Base-by-base conservation (phyloP, 495 filamentous ascomycete species). In the Talaromyces stipitatus region DNA sequence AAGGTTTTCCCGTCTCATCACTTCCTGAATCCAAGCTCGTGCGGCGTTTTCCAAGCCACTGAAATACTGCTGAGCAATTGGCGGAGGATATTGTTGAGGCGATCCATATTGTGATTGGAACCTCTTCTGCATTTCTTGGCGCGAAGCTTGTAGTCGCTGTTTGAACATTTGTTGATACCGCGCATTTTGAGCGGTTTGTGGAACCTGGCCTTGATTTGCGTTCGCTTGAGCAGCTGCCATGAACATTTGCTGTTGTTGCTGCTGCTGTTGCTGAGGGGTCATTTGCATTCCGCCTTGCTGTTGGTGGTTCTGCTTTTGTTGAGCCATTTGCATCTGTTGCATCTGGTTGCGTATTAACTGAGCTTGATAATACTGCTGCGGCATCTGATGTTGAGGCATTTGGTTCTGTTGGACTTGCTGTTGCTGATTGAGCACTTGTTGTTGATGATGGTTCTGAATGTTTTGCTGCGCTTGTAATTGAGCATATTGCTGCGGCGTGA, bases 391-490 rank as follows among this genome's bases (percentile, higher is more conserved):
- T 46, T 74, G 72, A 29, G 65, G 64, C n/a, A 65, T 66, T 27
- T 75, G 72, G 28, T 69, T 65, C 12, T 73, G 72, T 47, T 74
- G 72, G 11, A 61, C 69, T 60, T 74, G 72, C 48, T 76, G 73
- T 28, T 81, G 75, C 57, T 73, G 70, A 9, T 69, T 67, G 14
- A 64, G 62, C 7, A 77, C 54, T 32, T 76, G 72, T 8, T 62
- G 58, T 10, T 65, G 69, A 48, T 75, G 75, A 58, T 73, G 72
- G 3, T 69, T 66, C 48, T 74, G 73, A 38, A 80, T 74, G 20
- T 81, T 82, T 47, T 83, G 83, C 61, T 85, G 81, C 14, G 77
- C 73, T 14, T 78, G 78, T 26, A 70, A 70, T 47, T 67, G 72
- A 22, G 75, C 74, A 55, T 75, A 57, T 52, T 80, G 76, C 57